Base-by-base conservation (phyloP, 768 basidiomycete genomes). In the Dentipellis fragilis region DNA sequence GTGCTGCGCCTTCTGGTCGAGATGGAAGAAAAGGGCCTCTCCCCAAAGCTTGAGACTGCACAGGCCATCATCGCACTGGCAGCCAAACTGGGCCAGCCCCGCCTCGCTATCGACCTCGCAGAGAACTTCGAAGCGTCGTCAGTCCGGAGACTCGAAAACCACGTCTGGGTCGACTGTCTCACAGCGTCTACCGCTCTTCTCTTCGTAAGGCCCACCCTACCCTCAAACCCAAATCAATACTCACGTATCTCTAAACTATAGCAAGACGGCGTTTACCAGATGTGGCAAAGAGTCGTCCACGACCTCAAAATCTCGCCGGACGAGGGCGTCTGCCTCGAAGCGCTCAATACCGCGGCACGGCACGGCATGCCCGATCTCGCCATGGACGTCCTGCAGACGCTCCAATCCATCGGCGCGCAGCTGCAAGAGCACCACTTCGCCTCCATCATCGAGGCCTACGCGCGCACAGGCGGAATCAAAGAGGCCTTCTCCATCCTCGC, bases 361-460 rank as follows among this genome's bases (percentile, higher is more conserved):
- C 74, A 79, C 58, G 89, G 87, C n/a, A 71, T 81, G 36, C 78
- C 86, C 5, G 79, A 81, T 48, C 74, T 93, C 0, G 89, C 85
- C 21, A 72, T 78, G 12, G 81, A 84, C 42, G 86, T 79, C 29
- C 69, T 93, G 42, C 79, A 75, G 1, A 69, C 77, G 7, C 71
- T 94, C 39, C 75, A 78, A 47, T 52, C 58, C 10, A 68, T 78
- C 8, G 75, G 76, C 14, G 68, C 80, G 12, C 65, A 72, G 48
- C 75, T 79, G 69, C 65, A 75, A 63, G 91, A 93, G 65, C 70
- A 86, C 63, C 92, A 94, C 65, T 81, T 89, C 61, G 80, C 87
- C 1, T 81, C 89, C 2, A 69, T 93, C 19, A 71, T 93, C 34
- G 87, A 92, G 64, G 83, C 89, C 0, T 83, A 86, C 62, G 80